Conservation (phyloP, 2,329 filamentous ascomycete genomes). For the Fusarium marasasianum region DNA sequence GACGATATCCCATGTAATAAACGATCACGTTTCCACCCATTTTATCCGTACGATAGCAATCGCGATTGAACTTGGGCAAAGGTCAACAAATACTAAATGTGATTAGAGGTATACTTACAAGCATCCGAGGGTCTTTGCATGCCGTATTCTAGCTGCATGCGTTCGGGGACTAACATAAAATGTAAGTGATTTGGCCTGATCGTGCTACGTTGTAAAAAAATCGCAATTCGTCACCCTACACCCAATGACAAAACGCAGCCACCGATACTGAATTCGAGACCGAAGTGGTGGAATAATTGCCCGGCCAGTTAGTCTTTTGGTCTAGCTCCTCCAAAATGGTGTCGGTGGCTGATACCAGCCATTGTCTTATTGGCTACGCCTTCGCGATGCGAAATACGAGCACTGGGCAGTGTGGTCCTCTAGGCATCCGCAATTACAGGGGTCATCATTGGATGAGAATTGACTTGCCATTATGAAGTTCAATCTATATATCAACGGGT, state of each 20-base stretch:
- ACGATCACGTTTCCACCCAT: neutral
- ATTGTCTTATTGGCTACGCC: slow-evolving; percentile 4
- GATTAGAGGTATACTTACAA: slow-evolving; percentile 7
- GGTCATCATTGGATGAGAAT: neutral
- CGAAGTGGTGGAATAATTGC: neutral
- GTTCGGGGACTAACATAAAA: neutral
- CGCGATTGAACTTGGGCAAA: neutral
- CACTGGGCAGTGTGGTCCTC: neutral
- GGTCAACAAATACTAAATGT: fast-evolving
- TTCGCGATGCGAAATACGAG: slow-evolving; percentile 29
- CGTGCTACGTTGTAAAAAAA: neutral
- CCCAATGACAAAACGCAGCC: neutral
- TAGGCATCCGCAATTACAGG: slow-evolving; percentile 3
- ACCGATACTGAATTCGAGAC: neutral
- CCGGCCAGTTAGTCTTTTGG: neutral
- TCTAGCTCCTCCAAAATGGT: neutral
- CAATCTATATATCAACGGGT: neutral
- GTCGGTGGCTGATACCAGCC: slow-evolving; percentile 8
- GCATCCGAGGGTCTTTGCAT: neutral
- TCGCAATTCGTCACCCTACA: neutral
- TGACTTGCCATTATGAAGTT: fast-evolving
- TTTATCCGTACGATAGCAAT: slow-evolving; percentile 20
- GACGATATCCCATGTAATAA: slow-evolving; percentile 22
- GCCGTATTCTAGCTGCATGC: neutral
- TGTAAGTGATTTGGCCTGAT: neutral